Base-by-base conservation (phyloP, 2,329 filamentous ascomycete species). In the Zopfia rhizophila region DNA sequence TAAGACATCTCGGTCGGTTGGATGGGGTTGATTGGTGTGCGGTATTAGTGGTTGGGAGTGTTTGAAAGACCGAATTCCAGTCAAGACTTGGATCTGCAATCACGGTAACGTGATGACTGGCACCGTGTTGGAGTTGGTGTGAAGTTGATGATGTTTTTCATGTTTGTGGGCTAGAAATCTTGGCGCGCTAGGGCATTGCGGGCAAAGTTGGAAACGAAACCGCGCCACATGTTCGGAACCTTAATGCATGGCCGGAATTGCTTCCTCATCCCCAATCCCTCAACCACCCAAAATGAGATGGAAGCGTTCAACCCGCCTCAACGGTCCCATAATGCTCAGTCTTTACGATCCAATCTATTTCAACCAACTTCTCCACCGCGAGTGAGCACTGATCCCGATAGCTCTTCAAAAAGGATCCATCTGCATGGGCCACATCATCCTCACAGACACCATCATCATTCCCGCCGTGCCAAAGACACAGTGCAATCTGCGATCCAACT, bases 81-180 rank as follows among this genome's bases (percentile, higher is more conserved):
- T 75, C 75, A 76, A 68, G 75, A 77, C 75, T n/a, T 71, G 70
- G 69, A 69, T 68, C 65, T 63, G 53, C 53, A 65, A 72, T 75
- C 74, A 60, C 76, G 73, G 77, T 76, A 78, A 80, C 76, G 77
- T 80, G 77, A 80, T 78, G 76, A 78, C 75, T 76, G 76, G 71
- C 60, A 67, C 56, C 56, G 55, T 64, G 44, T 58, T 53, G 25
- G n/a, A n/a, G n/a, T n/a, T n/a, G n/a, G 43, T 42, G 46, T 53
- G 55, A 42, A 29, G 32, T 43, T 45, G n/a, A n/a, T n/a, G n/a
- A n/a, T n/a, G n/a, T n/a, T n/a, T n/a, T n/a, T n/a, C n/a, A n/a
- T n/a, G n/a, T n/a, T 38, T 51, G 47, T 47, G 42, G 49, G 28
- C 23, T 38, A 68, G 61, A 60, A 75, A 72, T 72, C 66, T 63